Percentiles rank a stretch among this genome's conserved stretches.
phyloP scores from a whole-genome alignment of 805 yeast species.

The Candida morakotiae region DNA sequence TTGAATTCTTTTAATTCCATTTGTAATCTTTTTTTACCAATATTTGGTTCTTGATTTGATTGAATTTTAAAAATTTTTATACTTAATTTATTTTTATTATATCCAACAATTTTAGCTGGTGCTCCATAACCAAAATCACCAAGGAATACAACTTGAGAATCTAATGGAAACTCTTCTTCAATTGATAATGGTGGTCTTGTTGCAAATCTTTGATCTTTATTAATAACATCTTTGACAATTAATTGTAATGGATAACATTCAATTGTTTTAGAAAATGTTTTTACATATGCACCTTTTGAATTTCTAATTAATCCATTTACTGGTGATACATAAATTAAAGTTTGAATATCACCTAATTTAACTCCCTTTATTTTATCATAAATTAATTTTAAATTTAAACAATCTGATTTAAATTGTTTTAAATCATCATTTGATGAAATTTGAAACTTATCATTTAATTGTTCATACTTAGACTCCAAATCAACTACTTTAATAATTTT shows the following conservation, averaged over 20 bases:
- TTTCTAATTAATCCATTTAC: slow-evolving; percentile 76
- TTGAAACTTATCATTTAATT: slow-evolving; percentile 27
- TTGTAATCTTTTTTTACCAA: slow-evolving; percentile 59
- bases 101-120: slow-evolving; percentile 63
- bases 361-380: slow-evolving; percentile 62
- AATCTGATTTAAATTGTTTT: slow-evolving; percentile 41
- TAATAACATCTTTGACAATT: slow-evolving; percentile 67
- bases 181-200: slow-evolving; percentile 76
- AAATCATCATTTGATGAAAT: slow-evolving; percentile 43
- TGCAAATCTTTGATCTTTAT: slow-evolving; percentile 69
- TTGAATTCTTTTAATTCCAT: slow-evolving; percentile 52
- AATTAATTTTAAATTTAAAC: slow-evolving; percentile 33
- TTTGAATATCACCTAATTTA: slow-evolving; percentile 46
- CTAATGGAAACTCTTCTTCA: slow-evolving; percentile 76
- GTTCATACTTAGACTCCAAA: slow-evolving; percentile 45
- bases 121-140: slow-evolving; percentile 89
- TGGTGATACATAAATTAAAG: slow-evolving; percentile 65
- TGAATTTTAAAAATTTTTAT: slow-evolving; percentile 43
- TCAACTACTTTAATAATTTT: slow-evolving; percentile 62
- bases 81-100: slow-evolving; percentile 46
- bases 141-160: slow-evolving; percentile 67
- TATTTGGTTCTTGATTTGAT: slow-evolving; percentile 50
- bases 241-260: slow-evolving; percentile 74
- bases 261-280: slow-evolving; percentile 55
- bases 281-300: slow-evolving; percentile 67